Conservation (phyloP, 108 stramenopile species). For the Cyclostephanos invisitatus region DNA sequence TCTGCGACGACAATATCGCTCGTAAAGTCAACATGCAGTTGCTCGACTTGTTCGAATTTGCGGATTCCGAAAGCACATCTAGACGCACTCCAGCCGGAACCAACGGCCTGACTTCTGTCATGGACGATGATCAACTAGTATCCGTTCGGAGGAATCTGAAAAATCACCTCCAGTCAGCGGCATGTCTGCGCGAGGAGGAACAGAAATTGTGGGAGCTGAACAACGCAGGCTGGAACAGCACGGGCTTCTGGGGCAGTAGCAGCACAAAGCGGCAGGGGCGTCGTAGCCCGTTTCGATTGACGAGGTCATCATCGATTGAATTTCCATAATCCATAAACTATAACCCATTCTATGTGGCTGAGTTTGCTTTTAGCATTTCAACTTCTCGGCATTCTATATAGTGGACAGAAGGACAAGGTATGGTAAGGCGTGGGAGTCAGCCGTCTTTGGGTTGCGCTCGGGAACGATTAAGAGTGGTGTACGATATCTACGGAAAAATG, state of each 20-base stretch:
- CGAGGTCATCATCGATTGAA: conserved; percentile 15
- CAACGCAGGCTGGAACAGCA: conserved; percentile 30
- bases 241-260: conserved; percentile 33
- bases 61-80: background rate
- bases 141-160: conserved; percentile 19
- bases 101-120: background rate
- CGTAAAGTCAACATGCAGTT: conserved; percentile 57
- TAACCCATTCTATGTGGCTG: no score
- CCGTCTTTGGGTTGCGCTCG: no score
- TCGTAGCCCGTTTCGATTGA: conserved; percentile 38
- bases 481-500: no score
- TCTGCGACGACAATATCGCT: conserved; percentile 13
- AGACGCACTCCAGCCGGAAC: background rate
- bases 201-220: conserved; percentile 41
- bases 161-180: conserved; percentile 26
- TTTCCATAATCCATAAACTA: no score
- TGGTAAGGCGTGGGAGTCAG: no score
- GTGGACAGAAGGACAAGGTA: no score
- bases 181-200: conserved; percentile 30
- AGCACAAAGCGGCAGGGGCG: conserved; percentile 38
- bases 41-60: conserved; percentile 60
- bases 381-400: no score
- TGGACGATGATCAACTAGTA: conserved; percentile 17
- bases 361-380: no score
- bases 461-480: no score